Evolutionary conservation across 176 grass and related monocot species (phyloP).

Genomic region (Panicum miliaceum): DNA sequence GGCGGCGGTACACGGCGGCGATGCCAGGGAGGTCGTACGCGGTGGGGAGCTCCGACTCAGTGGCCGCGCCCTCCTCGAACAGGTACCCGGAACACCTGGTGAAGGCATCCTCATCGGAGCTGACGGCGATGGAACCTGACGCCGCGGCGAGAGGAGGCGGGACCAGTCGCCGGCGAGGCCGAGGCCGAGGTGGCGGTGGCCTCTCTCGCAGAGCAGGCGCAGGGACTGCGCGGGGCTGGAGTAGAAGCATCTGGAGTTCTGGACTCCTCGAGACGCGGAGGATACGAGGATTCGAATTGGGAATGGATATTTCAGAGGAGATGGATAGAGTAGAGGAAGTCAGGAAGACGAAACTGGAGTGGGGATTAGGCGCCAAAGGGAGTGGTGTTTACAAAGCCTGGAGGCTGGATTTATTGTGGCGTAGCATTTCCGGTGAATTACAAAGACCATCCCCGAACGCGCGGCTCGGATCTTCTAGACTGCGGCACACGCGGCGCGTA

Average conservation of each 20-base stretch:
- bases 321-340: too few species aligned
- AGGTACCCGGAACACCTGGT: slow-evolving; percentile 90
- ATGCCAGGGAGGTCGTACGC: slow-evolving; percentile 61
- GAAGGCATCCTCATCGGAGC: slow-evolving; percentile 74
- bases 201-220: slow-evolving; percentile 14
- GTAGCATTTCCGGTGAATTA: neutral
- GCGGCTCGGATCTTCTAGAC: neutral
- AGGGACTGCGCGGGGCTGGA: slow-evolving; percentile 2
- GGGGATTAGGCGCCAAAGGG: slow-evolving; percentile 56
- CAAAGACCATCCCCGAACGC: neutral
- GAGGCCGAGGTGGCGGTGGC: neutral
- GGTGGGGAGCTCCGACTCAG: slow-evolving; percentile 64
- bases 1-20: slow-evolving; percentile 69
- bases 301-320: neutral
- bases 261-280: neutral
- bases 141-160: slow-evolving; percentile 24
- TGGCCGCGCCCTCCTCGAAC: slow-evolving; percentile 64
- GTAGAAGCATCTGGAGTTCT: slow-evolving; percentile 35
- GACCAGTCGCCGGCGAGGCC: slow-evolving; percentile 24
- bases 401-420: slow-evolving; percentile 43
- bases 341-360: neutral
- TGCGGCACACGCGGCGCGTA: neutral
- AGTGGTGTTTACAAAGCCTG: slow-evolving; percentile 39
- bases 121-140: slow-evolving; percentile 4
- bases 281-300: slow-evolving; percentile 23